Percentiles rank a stretch among this genome's conserved stretches.
phyloP scores from a whole-genome alignment of 2,329 filamentous ascomycete genomes.

The Phaeosphaeriaceae sp. region DNA sequence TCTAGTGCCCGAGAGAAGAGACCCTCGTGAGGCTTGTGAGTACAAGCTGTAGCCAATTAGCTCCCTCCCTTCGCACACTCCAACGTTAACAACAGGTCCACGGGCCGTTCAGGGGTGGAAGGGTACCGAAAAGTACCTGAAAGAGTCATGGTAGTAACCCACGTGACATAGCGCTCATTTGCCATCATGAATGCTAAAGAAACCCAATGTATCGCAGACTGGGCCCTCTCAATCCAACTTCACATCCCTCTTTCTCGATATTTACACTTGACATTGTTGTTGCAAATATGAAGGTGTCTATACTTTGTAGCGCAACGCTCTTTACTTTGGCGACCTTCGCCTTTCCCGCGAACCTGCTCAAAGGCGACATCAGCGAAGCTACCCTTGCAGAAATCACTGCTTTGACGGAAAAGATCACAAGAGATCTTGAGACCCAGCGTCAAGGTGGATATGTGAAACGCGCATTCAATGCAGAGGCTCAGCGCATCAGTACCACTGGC shows the following conservation, averaged over 20 bases:
- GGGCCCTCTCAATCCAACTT: neutral
- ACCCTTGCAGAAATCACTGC: slow-evolving; percentile 17
- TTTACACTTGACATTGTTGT: neutral
- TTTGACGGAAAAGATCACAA: slow-evolving; percentile 16
- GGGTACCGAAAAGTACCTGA: neutral
- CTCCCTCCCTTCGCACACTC: too few relatives aligned
- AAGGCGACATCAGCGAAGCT: slow-evolving; percentile 14
- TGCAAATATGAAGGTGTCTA: slow-evolving; percentile 14
- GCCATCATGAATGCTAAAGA: neutral
- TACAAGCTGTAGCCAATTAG: too few relatives aligned
- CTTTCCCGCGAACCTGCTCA: slow-evolving; percentile 20
- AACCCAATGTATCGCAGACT: neutral
- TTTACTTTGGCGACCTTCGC: slow-evolving; percentile 16
- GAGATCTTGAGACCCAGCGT: slow-evolving; percentile 12
- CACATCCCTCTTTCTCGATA: neutral
- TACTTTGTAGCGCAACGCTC: slow-evolving; percentile 16
- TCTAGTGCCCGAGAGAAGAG: too few relatives aligned
- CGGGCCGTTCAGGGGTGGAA: too few relatives aligned
- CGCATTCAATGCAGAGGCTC: slow-evolving; percentile 19
- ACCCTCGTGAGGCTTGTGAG: too few relatives aligned
- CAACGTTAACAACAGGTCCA: too few relatives aligned
- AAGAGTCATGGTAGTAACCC: neutral
- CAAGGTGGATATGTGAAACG: slow-evolving; percentile 9
- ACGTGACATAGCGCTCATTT: neutral
- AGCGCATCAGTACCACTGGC: slow-evolving; percentile 17